These are phyloP conservation scores for Teratosphaeria epicoccoides DNA, from an alignment of 2,329 filamentous ascomycete species.

Conservation along the genomic window DNA sequence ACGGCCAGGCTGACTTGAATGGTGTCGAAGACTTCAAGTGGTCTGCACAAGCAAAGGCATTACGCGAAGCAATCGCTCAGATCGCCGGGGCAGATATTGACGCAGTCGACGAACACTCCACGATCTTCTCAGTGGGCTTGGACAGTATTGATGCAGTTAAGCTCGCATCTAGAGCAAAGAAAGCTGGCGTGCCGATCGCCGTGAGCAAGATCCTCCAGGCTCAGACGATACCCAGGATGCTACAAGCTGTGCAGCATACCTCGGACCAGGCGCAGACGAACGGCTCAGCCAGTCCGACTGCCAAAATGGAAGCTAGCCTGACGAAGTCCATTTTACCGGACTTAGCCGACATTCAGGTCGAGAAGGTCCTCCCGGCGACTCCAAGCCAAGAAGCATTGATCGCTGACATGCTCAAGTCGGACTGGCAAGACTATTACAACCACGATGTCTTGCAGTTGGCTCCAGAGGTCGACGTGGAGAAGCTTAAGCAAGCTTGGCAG, in stretches of 20 bases:
- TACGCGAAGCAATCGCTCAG: slow-evolving; percentile 53
- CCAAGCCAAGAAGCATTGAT: slow-evolving; percentile 81
- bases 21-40: slow-evolving; percentile 44
- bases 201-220: slow-evolving; percentile 69
- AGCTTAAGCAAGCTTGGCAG: slow-evolving; percentile 52
- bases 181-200: slow-evolving; percentile 47
- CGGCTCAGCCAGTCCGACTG: background rate
- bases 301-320: slow-evolving; percentile 2
- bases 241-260: slow-evolving; percentile 14
- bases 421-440: slow-evolving; percentile 72
- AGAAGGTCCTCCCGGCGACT: slow-evolving; percentile 61
- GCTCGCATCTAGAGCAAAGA: slow-evolving; percentile 60
- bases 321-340: slow-evolving; percentile 1
- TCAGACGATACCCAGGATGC: slow-evolving; percentile 56
- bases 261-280: background rate
- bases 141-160: slow-evolving; percentile 92
- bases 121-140: slow-evolving; percentile 71
- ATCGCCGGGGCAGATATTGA: slow-evolving; percentile 46
- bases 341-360: slow-evolving; percentile 26
- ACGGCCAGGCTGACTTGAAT: background rate
- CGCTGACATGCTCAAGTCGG: slow-evolving; percentile 66
- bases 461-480: slow-evolving; percentile 42
- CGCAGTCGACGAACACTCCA: slow-evolving; percentile 47
- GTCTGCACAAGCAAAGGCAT: slow-evolving; percentile 40
- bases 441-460: slow-evolving; percentile 62